Evolutionary conservation across 495 filamentous ascomycete species (phyloP), one percentile per base, ranked within the genome.

Genomic region (Beverwykella pulmonaria): DNA sequence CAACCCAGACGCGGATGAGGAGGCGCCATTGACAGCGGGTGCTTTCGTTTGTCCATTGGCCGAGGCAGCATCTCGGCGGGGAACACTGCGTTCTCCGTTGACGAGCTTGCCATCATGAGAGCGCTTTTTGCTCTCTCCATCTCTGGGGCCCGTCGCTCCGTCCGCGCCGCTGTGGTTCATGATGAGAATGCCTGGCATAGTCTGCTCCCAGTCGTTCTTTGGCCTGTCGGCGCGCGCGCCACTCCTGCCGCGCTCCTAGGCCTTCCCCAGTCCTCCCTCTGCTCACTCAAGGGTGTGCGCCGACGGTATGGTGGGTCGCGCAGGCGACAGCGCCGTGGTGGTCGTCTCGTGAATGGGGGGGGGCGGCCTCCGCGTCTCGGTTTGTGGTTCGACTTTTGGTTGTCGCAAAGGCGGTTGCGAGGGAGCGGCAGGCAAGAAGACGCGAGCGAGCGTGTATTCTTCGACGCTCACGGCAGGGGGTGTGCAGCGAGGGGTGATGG

Each of bases 131-230:
- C 58, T 58, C 23, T 48, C 19, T 66, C 59, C 55, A 55, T 73
- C 70, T 67, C 57, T 70, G 54, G 67, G 36, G 44, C 52, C 66
- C 4, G 54, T 39, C 29, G 59, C 59, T 27, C 60, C 69, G 23
- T 68, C 59, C 54, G 68, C 71, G 55, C 68, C 65, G 57, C 70
- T 65, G 34, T 73, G 52, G 47, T 74, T 70, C 76, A 77, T 79
- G 52, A 63, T 69, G 47, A 77, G 48, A 53, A 70, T 39, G 22
- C 77, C 77, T 39, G 76, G 77, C 77, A 79, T 79, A 67, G 58
- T 73, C 61, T 69, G 72, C 61, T 49, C 61, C 50, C 32, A 36
- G 5, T 23, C 7, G 55, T 59, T 36, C 44, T 53, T 60, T 67
- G 59, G 44, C 26, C 26, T 59, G 49, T 46, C 59, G 23, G 41